phyloP scores from a whole-genome alignment of 2,329 filamentous ascomycete genomes.

The Trematosphaeria pertusa region DNA sequence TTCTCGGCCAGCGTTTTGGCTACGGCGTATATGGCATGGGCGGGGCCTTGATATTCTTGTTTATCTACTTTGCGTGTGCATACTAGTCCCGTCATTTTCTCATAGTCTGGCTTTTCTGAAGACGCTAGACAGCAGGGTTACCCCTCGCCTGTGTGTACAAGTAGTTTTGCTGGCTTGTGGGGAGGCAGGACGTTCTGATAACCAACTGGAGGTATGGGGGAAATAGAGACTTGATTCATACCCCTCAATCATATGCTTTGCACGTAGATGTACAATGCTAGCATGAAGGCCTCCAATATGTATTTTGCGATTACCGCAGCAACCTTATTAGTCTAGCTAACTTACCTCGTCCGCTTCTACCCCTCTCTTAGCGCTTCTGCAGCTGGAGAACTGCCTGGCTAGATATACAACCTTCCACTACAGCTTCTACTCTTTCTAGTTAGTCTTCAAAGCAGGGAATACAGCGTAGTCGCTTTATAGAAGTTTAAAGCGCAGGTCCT shows the following conservation, averaged over 20 bases:
- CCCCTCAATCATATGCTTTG: too few relatives aligned
- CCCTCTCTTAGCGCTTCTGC: too few relatives aligned
- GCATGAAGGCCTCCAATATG: not conserved
- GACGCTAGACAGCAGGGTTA: not conserved
- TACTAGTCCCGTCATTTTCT: not conserved
- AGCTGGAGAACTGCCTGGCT: too few relatives aligned
- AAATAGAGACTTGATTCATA: constrained; percentile 4
- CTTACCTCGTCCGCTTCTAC: too few relatives aligned
- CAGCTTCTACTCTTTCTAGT: too few relatives aligned
- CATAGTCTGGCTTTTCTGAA: not conserved
- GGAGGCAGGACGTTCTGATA: not conserved
- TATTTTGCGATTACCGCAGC: too few relatives aligned
- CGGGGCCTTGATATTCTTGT: not conserved
- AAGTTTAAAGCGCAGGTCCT: too few relatives aligned
- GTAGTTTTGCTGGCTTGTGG: constrained; percentile 11
- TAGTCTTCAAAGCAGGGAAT: too few relatives aligned
- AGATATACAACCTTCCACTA: too few relatives aligned
- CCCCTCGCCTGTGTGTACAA: constrained; percentile 18
- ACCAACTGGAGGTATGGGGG: not conserved
- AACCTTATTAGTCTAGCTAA: too few relatives aligned
- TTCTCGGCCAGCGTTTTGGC: constrained; percentile 5
- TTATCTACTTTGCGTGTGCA: constrained; percentile 1
- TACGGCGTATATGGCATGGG: constrained; percentile 8
- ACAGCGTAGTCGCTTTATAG: too few relatives aligned
- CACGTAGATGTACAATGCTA: too few relatives aligned